Base-by-base conservation (phyloP, 2,329 filamentous ascomycete genomes). In the Microdochium paspali region DNA sequence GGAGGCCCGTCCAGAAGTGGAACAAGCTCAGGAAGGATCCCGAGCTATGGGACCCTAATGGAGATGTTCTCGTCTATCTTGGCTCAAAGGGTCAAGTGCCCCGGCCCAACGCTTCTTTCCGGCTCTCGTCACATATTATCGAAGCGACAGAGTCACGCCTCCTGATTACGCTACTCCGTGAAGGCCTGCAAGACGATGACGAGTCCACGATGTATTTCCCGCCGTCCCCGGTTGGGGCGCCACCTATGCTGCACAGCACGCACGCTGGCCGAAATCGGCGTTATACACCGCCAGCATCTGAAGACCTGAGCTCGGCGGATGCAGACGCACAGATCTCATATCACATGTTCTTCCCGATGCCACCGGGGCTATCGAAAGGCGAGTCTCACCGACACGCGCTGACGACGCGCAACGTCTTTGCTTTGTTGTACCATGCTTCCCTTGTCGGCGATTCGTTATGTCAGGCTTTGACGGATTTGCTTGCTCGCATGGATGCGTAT, bases 341-440 rank as follows among this genome's bases (percentile, higher is more conserved):
- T 49, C 74, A 83, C 56, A 76, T 86, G 60, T 80, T 76, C 63
- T 82, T 86, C 50, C 73, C 80, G 0, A 71, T 79, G 0, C 80
- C 80, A 0, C 53, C 69, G 2, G 70, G 74, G 31, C 55, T 75
- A 32, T 71, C 57, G 54, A 72, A 63, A 56, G 62, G 62, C 18
- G 75, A 73, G 39, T 73, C 72, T 47, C 68, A 74, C 1, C 69
- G 79, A 1, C 72, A 84, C 52, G 79, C 82, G 53, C 71, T 86
- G 44, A 82, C 83, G 0, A 83, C 82, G 1, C 76, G 84, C 20
- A 87, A 87, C 55, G 76, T 86, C 42, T 80, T 87, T 54, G 83
- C 82, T 0, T 63, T 86, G 28, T 61, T 86, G 2, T 82, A 79
- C 55, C 73, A 79, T 46, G 77, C 78, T 21, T 82, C 82, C 0